Percentiles rank a stretch among this genome's conserved stretches.
These are phyloP conservation scores for Fusarium acutatum DNA, from an alignment of 2,329 filamentous ascomycete genomes.

Conservation along the genomic window DNA sequence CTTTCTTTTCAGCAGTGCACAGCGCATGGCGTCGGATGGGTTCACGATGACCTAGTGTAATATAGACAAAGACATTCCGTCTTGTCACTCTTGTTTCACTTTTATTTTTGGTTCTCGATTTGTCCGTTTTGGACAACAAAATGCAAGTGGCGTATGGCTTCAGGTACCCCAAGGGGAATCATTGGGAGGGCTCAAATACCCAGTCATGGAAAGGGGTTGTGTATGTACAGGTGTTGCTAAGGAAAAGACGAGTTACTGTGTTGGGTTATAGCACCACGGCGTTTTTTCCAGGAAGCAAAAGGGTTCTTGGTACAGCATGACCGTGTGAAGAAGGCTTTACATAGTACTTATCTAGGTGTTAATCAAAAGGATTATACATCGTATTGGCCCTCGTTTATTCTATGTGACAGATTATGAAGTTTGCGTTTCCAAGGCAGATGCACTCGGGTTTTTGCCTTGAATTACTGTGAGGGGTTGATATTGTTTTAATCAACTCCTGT, in stretches of 20 bases:
- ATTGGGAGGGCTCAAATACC: constrained; percentile 31
- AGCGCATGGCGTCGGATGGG: constrained; percentile 40
- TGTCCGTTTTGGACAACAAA: constrained; percentile 38
- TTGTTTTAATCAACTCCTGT: not conserved
- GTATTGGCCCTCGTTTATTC: not conserved
- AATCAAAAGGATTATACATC: constrained; percentile 20
- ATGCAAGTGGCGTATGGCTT: constrained; percentile 35
- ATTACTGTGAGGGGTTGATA: not conserved
- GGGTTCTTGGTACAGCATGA: constrained; percentile 17
- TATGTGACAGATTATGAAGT: not conserved
- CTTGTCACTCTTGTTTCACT: constrained; percentile 33
- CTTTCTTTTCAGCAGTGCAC: constrained; percentile 35
- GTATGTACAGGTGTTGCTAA: constrained; percentile 7
- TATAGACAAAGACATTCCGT: constrained; percentile 37
- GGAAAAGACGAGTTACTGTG: constrained; percentile 28
- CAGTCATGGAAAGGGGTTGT: constrained; percentile 15
- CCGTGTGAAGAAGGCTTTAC: constrained; percentile 2
- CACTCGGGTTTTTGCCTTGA: not conserved
- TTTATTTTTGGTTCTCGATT: constrained; percentile 28
- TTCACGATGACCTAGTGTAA: constrained; percentile 40
- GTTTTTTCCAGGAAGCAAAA: constrained; percentile 32
- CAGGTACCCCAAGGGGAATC: constrained; percentile 18
- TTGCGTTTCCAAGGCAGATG: not conserved
- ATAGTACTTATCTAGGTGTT: constrained; percentile 7
- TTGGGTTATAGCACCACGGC: constrained; percentile 38